Base-by-base conservation (phyloP, 2,329 filamentous ascomycete genomes). In the Fusarium caatingaense region DNA sequence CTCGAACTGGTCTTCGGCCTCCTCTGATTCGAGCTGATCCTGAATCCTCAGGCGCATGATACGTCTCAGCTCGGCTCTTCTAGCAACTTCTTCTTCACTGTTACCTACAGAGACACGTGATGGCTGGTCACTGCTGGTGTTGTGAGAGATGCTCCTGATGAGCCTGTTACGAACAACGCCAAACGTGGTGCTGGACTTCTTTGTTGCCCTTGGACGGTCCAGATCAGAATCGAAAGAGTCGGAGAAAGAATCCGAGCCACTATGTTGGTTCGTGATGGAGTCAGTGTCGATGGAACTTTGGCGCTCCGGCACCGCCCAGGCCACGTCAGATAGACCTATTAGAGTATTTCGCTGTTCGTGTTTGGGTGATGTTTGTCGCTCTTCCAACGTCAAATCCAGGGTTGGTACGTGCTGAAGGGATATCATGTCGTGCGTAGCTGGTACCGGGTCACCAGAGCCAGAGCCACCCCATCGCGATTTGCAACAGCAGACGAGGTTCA, bases 1-100 rank as follows among this genome's bases (percentile, higher is more conserved):
- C 42, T 74, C 79, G 2, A 69, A 60, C 20, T 79, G 76, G 20
- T 82, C 79, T 48, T 80, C 78, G 12, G 76, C 73, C 37, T 81
- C 77, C 40, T 87, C 86, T 41, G 77, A 83, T 47, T 84, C 82
- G 6, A 89, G 79, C 69, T 89, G 87, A 45, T 88, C 83, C 65
- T 86, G 85, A n/a, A 89, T 89, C 65, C 86, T 82, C 69, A 84
- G 85, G 50, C 85, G 84, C 76, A 86, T 84, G 11, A 89, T 78
- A 21, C 86, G 82, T 69, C 83, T 86, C 56, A 89, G 76, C 69
- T 89, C 87, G 28, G 86, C 87, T 68, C 87, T 82, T 28, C 86
- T 81, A 54, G 86, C 84, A 45, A 87, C 72, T 67, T 87, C 85
- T 65, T 87, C 86, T 25, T 86, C 80, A 48, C 83, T 86, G 50